phyloP scores from a whole-genome alignment of 202 grass and related monocot genomes.

The Panicum virgatum region DNA sequence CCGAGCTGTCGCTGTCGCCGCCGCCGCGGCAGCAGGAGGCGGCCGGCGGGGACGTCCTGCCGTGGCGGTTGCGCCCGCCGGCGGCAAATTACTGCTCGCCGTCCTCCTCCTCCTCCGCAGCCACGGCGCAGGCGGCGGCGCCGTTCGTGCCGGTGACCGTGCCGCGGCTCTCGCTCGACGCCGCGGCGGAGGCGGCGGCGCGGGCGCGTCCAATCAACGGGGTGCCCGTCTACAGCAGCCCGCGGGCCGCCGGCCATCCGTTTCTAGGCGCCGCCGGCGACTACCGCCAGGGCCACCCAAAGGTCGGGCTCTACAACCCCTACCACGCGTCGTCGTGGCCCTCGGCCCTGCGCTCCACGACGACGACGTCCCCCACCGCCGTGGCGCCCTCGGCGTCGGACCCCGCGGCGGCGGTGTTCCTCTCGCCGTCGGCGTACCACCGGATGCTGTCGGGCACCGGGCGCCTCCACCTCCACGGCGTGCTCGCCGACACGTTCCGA shows the following conservation, averaged over 20 bases:
- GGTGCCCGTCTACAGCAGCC: constrained; percentile 55
- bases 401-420: constrained; percentile 14
- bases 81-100: not conserved
- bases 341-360: constrained; percentile 29
- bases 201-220: constrained; percentile 56
- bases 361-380: not conserved
- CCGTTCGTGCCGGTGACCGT: not conserved
- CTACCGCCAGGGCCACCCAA: constrained; percentile 24
- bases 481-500: constrained; percentile 61
- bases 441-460: constrained; percentile 54
- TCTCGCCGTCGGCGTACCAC: constrained; percentile 47
- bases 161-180: not conserved
- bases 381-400: not conserved
- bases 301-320: constrained; percentile 43
- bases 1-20: constrained; percentile 76
- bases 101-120: not conserved
- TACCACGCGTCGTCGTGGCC: constrained; percentile 52
- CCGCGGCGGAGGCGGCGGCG: not conserved
- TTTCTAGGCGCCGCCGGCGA: constrained; percentile 17
- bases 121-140: not conserved
- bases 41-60: not conserved
- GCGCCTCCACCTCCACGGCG: constrained; percentile 52
- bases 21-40: constrained; percentile 26
- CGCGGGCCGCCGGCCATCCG: not conserved
- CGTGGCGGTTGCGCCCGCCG: constrained; percentile 28